Evolutionary conservation across 208 protist species (phyloP).

Genomic region (Crithidia acanthocephali): DNA sequence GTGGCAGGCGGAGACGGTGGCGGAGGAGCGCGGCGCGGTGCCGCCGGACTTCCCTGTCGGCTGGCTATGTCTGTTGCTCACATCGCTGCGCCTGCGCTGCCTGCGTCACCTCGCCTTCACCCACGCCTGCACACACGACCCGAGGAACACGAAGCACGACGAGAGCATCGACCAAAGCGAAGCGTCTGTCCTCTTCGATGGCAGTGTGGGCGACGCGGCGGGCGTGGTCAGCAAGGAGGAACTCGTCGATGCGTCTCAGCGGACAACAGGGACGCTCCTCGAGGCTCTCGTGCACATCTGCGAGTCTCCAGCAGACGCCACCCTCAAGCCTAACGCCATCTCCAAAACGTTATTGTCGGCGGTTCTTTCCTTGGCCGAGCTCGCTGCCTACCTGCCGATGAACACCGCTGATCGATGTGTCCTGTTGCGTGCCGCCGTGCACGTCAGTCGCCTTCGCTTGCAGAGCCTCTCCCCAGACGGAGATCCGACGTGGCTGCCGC

Average conservation of each 20-base stretch:
- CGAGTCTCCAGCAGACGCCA: constrained; percentile 2
- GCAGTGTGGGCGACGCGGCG: no score
- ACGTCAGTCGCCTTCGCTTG: constrained; percentile 24
- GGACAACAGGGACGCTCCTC: constrained; percentile 15
- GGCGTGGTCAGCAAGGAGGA: not conserved
- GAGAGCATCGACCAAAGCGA: not conserved
- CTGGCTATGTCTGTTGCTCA: constrained; percentile 20
- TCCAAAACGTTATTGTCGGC: constrained; percentile 23
- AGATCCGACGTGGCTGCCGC: constrained; percentile 18
- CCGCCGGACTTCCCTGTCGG: constrained; percentile 4
- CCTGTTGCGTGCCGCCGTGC: constrained; percentile 25
- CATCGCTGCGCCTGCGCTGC: constrained; percentile 32
- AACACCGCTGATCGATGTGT: constrained; percentile 22
- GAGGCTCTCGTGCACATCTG: constrained; percentile 13
- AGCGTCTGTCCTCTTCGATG: no score
- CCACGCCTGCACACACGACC: not conserved
- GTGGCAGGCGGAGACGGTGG: constrained; percentile 4
- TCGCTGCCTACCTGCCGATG: constrained; percentile 25
- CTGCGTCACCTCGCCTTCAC: constrained; percentile 38
- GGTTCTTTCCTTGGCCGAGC: constrained; percentile 24
- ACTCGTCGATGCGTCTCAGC: constrained; percentile 12
- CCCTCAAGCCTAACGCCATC: constrained; percentile 13
- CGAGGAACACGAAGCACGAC: not conserved
- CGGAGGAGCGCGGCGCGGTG: constrained; percentile 5
- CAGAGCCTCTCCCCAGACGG: not conserved